Evolutionary conservation across 352 stramenopile species (phyloP), one percentile per base, ranked within the genome.

Genomic region (Phytopythium litorale): DNA sequence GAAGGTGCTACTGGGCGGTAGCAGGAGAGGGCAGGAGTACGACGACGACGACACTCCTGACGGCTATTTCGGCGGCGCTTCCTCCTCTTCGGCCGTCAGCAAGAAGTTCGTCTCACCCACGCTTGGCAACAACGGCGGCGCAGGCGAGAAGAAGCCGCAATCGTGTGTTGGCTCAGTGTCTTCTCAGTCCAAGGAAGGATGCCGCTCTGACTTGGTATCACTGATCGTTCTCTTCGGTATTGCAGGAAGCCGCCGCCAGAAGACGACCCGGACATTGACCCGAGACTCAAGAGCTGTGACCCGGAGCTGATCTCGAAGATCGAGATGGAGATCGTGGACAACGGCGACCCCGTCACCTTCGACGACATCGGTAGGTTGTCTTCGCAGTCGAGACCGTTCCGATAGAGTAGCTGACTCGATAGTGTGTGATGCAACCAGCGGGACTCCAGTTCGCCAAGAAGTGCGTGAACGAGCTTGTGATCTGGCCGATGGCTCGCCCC

Each of bases 401-500:
- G 48, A 23, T 54, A 15, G 8, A 25, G 16, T 23, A 33, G 8
- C 48, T 52, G 48, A 54, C 48, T 7, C 4, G 46, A 11, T 32
- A 40, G 9, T 40, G 9, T 40, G 16, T 33, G 9, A 19, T 60
- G 23, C 58, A 56, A 48, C 1, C 66, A 94, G 97, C 97, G 56
- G 98, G 98, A 2, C 80, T 99, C 52, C 77, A 96, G 21, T 97
- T 98, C 74, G 97, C 97, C 4, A 99, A 99, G 70, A 91, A 97
- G 58, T 98, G 95, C 35, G 91, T 99, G 30, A 92, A 97, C 61
- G 98, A 99, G 80, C 76, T 99, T 18, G 96, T 99, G 15, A 98
- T 98, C 66, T 99, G 96, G 96, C 98, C 98, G 0, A 99, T 99
- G 96, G 90, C 91, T 56, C 88, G 95, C 18, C 97, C 97, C 35